Base-by-base conservation (phyloP, 352 stramenopile species). In the Phytopythium oedochilum region DNA sequence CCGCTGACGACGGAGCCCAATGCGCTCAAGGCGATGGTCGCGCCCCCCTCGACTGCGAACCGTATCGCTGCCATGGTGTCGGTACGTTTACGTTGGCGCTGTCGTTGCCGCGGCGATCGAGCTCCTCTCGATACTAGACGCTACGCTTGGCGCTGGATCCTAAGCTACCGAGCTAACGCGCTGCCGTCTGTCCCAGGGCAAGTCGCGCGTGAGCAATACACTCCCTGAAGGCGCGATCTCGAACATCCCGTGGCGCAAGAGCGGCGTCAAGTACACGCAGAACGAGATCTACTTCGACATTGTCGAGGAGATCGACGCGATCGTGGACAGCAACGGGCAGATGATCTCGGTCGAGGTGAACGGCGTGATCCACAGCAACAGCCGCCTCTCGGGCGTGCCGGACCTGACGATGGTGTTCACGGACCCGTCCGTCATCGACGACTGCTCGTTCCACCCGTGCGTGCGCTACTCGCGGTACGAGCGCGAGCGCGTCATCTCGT, bases 241-340 rank as follows among this genome's bases (percentile, higher is more conserved):
- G 32, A 97, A 96, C 67, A 99, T 99, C 72, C 96, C 97, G 23
- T 99, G 97, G 97, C 80, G 97, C 61, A 97, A 98, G 61, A 92
- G 86, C 46, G 94, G 89, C 52, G 96, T 99, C 51, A 88, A 88
- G 44, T 98, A 99, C 71, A 90, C 83, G 48, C 83, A 92, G 62
- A 99, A 99, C 79, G 96, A 99, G 77, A 98, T 99, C 49, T 99
- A 99, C 72, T 96, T 99, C 58, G 96, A 99, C 69, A 98, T 99
- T 66, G 80, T 99, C 0, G 97, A 99, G 75, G 95, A 98, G 69
- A 90, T 99, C 29, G 95, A 99, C 75, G 92, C 92, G n/a, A 98
- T 99, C 70, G 68, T 99, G 22, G 90, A 97, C 65, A 72, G 78
- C 28, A 94, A 88, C 40, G 91, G 91, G 11, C 75, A 81, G 40